A percentile compares a stretch with the other conserved stretches of the same genome.
These are phyloP conservation scores for Cercophora newfieldiana DNA, from an alignment of 495 filamentous ascomycete species.

Conservation along the genomic window DNA sequence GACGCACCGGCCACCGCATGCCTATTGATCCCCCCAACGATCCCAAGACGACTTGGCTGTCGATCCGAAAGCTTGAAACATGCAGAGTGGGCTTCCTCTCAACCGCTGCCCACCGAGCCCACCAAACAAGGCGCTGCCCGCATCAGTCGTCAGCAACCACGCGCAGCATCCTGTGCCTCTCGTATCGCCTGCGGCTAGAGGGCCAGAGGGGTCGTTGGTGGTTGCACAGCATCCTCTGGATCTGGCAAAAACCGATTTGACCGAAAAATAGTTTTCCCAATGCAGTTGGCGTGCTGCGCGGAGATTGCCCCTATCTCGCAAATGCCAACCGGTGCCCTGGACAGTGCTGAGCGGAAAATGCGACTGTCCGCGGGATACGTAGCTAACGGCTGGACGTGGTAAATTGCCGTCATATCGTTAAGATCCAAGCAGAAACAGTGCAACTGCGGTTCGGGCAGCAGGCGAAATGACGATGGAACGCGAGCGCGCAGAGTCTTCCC, in stretches of 20 bases:
- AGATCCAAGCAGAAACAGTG: background rate
- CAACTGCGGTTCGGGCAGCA: background rate
- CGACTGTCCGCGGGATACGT: background rate
- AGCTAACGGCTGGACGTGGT: background rate
- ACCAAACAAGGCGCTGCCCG: background rate
- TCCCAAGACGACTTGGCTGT: background rate
- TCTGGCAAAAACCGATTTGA: background rate
- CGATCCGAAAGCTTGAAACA: background rate
- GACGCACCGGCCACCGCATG: background rate
- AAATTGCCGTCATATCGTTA: background rate
- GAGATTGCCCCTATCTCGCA: constrained; percentile 11
- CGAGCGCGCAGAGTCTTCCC: background rate
- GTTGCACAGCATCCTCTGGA: background rate
- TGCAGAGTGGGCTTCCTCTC: background rate
- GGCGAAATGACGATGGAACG: constrained; percentile 15
- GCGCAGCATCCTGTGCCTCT: background rate
- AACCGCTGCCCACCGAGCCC: background rate
- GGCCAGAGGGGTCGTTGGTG: background rate
- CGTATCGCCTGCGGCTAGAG: background rate
- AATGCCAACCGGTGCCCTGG: background rate
- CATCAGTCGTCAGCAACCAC: no score
- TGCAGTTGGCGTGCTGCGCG: background rate
- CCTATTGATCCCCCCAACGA: no score
- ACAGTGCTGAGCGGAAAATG: constrained; percentile 2
- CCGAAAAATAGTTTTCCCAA: background rate